phyloP scores from a whole-genome alignment of 768 basidiomycete genomes.

The Daedaleopsis nitida region DNA sequence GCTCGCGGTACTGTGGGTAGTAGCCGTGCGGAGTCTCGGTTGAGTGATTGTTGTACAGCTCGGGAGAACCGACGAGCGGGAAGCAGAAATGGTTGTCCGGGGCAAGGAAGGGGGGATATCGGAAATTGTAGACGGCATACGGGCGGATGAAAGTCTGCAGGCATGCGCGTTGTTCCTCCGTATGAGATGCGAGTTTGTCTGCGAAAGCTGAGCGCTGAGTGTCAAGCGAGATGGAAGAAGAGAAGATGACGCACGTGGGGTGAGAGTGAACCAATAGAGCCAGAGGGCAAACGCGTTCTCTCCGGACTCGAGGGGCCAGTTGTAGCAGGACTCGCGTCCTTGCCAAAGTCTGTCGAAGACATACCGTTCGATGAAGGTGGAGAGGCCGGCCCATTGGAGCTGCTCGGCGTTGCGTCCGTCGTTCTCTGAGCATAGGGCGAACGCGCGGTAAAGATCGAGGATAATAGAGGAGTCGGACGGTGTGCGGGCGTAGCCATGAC shows the following conservation, averaged over 20 bases:
- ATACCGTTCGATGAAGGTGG: slow-evolving; percentile 46
- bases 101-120: slow-evolving; percentile 61
- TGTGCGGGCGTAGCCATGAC: slow-evolving; percentile 33
- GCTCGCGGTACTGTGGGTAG: slow-evolving; percentile 48
- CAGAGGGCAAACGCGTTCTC: slow-evolving; percentile 58
- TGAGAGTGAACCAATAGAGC: slow-evolving; percentile 62
- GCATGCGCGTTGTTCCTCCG: slow-evolving; percentile 26
- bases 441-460: slow-evolving; percentile 49
- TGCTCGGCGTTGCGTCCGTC: slow-evolving; percentile 65
- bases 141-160: slow-evolving; percentile 41
- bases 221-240: not conserved
- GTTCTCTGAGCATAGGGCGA: slow-evolving; percentile 62
- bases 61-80: slow-evolving; percentile 39
- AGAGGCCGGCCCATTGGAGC: slow-evolving; percentile 48
- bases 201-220: not conserved
- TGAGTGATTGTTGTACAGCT: slow-evolving; percentile 18
- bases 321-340: slow-evolving; percentile 33
- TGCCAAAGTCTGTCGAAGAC: slow-evolving; percentile 50
- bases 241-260: slow-evolving; percentile 41
- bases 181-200: slow-evolving; percentile 20
- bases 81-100: slow-evolving; percentile 63
- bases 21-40: slow-evolving; percentile 42
- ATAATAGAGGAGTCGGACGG: slow-evolving; percentile 14
- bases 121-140: slow-evolving; percentile 40
- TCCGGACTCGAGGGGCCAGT: slow-evolving; percentile 59